These are phyloP conservation scores for Globisporangium spiculum DNA, from an alignment of 352 stramenopile species.

Conservation along the genomic window DNA sequence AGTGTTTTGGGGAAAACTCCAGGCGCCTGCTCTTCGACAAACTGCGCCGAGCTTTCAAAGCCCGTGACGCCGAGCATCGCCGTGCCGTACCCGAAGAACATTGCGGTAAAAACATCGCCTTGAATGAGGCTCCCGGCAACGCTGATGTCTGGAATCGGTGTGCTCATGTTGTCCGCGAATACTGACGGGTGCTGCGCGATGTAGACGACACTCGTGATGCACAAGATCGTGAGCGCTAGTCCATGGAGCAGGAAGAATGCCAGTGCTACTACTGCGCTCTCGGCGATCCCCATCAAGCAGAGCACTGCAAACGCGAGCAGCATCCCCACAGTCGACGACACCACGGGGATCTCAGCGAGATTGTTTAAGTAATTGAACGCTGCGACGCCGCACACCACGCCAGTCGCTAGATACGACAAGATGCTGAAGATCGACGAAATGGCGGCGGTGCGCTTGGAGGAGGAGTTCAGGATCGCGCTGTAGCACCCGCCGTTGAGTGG, in stretches of 20 bases:
- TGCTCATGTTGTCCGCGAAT: constrained; percentile 55
- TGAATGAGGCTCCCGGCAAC: constrained; percentile 25
- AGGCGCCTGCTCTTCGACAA: constrained; percentile 78
- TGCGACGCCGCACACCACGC: constrained; percentile 48
- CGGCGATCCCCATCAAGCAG: constrained; percentile 70
- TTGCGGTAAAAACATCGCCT: constrained; percentile 27
- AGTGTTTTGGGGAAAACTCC: constrained; percentile 84
- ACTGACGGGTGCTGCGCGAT: constrained; percentile 46
- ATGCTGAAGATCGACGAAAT: constrained; percentile 76
- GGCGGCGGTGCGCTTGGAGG: constrained; percentile 68
- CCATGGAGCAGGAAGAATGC: constrained; percentile 76
- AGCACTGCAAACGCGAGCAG: constrained; percentile 74
- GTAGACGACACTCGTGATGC: constrained; percentile 45
- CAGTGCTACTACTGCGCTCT: constrained; percentile 71
- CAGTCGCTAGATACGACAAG: constrained; percentile 85
- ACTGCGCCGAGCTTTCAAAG: constrained; percentile 83
- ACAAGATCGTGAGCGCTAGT: constrained; percentile 52
- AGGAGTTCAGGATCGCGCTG: constrained; percentile 86
- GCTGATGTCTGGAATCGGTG: constrained; percentile 33
- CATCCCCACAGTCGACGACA: constrained; percentile 39
- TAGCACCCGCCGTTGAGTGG: constrained; percentile 87
- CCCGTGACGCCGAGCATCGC: constrained; percentile 82
- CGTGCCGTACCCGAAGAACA: constrained; percentile 57
- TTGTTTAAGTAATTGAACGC: constrained; percentile 80
- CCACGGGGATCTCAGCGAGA: constrained; percentile 47